These are phyloP conservation scores for Dissophora ornata DNA, from an alignment of 192 early-diverging fungal genomes.

Conservation along the genomic window DNA sequence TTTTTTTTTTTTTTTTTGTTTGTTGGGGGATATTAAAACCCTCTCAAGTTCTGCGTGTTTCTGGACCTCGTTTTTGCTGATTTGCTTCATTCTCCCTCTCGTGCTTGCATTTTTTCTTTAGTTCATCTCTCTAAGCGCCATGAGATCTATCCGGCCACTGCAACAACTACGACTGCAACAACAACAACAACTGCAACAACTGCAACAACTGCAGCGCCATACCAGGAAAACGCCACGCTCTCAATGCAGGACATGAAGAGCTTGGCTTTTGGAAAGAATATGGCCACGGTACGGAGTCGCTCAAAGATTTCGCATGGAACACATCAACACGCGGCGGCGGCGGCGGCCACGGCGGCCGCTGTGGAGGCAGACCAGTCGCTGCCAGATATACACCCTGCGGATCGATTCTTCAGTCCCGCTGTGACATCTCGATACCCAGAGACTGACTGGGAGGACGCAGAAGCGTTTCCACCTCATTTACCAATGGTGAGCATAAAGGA, in stretches of 20 bases:
- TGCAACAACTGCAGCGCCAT: background rate
- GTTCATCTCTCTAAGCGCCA: too few relatives aligned
- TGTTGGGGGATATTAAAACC: too few relatives aligned
- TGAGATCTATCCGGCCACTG: background rate
- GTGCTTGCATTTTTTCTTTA: background rate
- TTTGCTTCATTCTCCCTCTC: background rate
- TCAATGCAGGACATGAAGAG: constrained; percentile 29
- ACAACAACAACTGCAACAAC: background rate
- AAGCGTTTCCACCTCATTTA: constrained; percentile 32
- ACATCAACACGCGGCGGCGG: too few relatives aligned
- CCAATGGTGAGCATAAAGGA: constrained; percentile 33
- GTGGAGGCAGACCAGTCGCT: background rate
- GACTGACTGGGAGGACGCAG: constrained; percentile 35
- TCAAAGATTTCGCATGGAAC: constrained; percentile 13
- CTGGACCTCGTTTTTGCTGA: too few relatives aligned
- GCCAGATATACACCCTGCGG: constrained; percentile 25
- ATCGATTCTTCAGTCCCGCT: constrained; percentile 26
- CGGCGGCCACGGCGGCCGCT: too few relatives aligned
- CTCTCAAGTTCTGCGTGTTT: too few relatives aligned
- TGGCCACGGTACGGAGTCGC: constrained; percentile 21
- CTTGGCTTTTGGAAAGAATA: constrained; percentile 16
- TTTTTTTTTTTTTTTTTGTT: background rate
- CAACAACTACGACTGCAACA: background rate
- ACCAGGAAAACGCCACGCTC: background rate
- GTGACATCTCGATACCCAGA: constrained; percentile 48